Base-by-base conservation (phyloP, 805 yeast genomes). In the Pichia kluyveri region DNA sequence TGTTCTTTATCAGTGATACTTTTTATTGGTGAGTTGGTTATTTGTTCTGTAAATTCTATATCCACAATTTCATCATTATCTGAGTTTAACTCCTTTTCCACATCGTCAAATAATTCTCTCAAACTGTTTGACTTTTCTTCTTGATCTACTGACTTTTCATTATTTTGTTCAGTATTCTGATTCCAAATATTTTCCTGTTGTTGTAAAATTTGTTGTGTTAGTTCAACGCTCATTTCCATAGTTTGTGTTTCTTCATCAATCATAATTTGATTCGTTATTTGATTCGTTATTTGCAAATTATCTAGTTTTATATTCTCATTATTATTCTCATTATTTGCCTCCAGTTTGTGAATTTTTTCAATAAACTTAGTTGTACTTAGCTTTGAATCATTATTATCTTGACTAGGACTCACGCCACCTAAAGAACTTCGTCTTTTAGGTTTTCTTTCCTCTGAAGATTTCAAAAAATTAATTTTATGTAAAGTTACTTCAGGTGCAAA, bases 401-500 rank as follows among this genome's bases (percentile, higher is more conserved):
- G 17, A 8, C 14, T 17, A 19, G 36, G 1, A 6, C 2, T 9
- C 3, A 38, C 23, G 8, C 45, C 48, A 17, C 5, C 8, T 5
- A 44, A n/a, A n/a, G 57, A 51, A 8, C 26, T 41, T 19, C 51
- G 38, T 34, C 44, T 36, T 18, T 50, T 45, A 38, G 34, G 44
- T 14, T 39, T 50, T 17, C 47, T 45, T n/a, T 48, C 42, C 8
- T 50, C 52, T 28, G 40, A 43, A 2, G 51, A 42, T 10, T 34
- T 41, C 8, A 44, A 39, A 40, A 39, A 43, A 31, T 50, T 51
- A 23, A 52, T 54, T 41, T 79, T 76, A 56, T 81, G 86, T 39
- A 82, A 68, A 4, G 84, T 80, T 0, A 81, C 86, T 54, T 80
- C 86, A 1, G 85, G 85, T 0, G 90, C 90, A 69, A 85, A 85